Evolutionary conservation across 805 yeast genomes (phyloP), one percentile per base, ranked within the genome.

Genomic region (Starmerella gropengiesseri): DNA sequence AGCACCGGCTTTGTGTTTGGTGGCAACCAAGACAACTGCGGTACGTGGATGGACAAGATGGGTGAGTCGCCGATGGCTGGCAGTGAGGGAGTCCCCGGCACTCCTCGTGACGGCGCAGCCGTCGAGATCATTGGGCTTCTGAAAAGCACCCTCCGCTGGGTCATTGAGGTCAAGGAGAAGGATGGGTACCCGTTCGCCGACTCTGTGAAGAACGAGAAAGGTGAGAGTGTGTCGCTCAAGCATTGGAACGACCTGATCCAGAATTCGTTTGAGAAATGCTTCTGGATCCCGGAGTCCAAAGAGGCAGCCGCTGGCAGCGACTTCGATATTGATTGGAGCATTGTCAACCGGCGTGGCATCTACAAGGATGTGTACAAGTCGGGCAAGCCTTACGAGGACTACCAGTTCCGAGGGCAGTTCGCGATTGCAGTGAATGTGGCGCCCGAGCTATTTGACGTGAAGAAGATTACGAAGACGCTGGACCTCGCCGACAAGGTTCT

Each of bases 1-100:
- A 55, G 66, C 0, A 86, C 82, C 11, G 98, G 98, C 1, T 64
- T 91, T 23, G 66, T 87, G 4, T 81, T 76, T 60, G 98, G 97
- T 35, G 97, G 98, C 2, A 82, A 83, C 37, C 94, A 82, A 60
- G 75, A 64, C 60, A 89, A 89, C 59, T 89, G 98, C 66, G 98
- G 98, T 18, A 91, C 98, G 0, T 89, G 98, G 98, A 89, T 87
- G 95, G 98, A 89, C 63, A 89, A 89, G 64, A 89, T 89, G 97
- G 98, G 98, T 20, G 97, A 91, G 64, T 82, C 94, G 56, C 76
- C 62, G 27, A 69, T 63, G 43, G 95, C 97, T 0, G 79, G 81
- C 1, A 78, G 76, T 46, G 81, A 79, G 53, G 98, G 98, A n/a
- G 67, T 74, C 27, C 98, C 98, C 1, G 98, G 97, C 2, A 89